These are phyloP conservation scores for Ramularia collo-cygni DNA, from an alignment of 2,329 filamentous ascomycete genomes.

Conservation along the genomic window DNA sequence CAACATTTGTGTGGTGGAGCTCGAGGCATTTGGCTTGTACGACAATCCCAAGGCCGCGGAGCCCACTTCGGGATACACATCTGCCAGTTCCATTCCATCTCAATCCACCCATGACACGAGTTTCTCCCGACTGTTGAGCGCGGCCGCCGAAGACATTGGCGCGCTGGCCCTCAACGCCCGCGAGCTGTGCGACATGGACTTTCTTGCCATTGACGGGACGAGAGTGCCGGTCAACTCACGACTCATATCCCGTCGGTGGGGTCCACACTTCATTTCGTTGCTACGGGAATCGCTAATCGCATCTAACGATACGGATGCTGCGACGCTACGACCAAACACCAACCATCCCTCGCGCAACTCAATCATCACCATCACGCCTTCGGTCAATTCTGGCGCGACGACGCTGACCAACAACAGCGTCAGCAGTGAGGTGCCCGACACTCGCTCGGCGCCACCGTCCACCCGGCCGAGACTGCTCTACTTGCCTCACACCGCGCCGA, in stretches of 20 bases:
- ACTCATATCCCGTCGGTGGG: slow-evolving; percentile 82
- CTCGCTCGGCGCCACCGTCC: slow-evolving; percentile 46
- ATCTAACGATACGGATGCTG: slow-evolving; percentile 63
- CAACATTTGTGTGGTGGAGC: slow-evolving; percentile 92
- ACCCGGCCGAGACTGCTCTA: slow-evolving; percentile 80
- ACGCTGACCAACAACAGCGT: slow-evolving; percentile 43
- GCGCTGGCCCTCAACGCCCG: slow-evolving; percentile 68
- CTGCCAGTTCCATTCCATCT: slow-evolving; percentile 60
- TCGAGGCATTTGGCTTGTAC: slow-evolving; percentile 95
- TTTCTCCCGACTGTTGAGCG: slow-evolving; percentile 68
- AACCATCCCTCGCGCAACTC: slow-evolving; percentile 63
- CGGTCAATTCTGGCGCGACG: slow-evolving; percentile 43
- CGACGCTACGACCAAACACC: slow-evolving; percentile 61
- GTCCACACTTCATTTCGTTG: slow-evolving; percentile 89
- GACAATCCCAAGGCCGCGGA: slow-evolving; percentile 79
- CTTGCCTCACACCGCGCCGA: slow-evolving; percentile 84
- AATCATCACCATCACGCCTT: slow-evolving; percentile 75
- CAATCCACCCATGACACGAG: slow-evolving; percentile 46
- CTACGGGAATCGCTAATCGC: slow-evolving; percentile 70
- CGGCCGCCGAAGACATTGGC: slow-evolving; percentile 77
- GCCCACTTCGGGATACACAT: slow-evolving; percentile 77
- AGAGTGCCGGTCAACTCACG: slow-evolving; percentile 90
- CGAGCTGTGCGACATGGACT: slow-evolving; percentile 96
- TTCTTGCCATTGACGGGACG: slow-evolving; percentile 84
- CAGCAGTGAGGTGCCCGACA: slow-evolving; percentile 43